Evolutionary conservation across 169 alveolate species (phyloP), one percentile per base, ranked within the genome.

Genomic region (Plasmodium coatneyi): DNA sequence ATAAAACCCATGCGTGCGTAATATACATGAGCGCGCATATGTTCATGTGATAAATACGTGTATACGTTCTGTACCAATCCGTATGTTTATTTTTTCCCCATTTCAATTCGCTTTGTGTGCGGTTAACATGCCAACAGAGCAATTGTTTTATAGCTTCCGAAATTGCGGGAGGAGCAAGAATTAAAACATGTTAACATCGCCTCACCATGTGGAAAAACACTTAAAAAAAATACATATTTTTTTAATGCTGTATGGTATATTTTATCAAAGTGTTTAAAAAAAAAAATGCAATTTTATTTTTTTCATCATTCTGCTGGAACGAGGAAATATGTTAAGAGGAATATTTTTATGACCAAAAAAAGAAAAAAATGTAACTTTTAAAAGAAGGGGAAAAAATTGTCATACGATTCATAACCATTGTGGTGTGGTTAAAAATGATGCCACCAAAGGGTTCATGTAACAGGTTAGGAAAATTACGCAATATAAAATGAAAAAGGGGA

Each of bases 81-180:
- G 46, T 79, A 41, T 79, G 46, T 79, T 79, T 41, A 19, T 66
- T 66, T 66, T n/a, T 66, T 22, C 36, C 76, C 32, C 36, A 9
- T 66, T 66, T 66, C 14, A 66, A 66, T 66, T 66, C 76, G 14
- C 3, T 79, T 43, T 79, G 84, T 79, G 84, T 79, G 71, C 70
- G 49, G 32, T 43, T 34, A 79, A 79, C 36, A 79, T 39, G 2
- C 30, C 14, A 79, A 41, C 14, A 79, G 43, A 28, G 84, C 70
- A 79, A 79, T 14, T 43, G 22, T 79, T 79, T 79, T 39, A 5
- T 41, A 14, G 34, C 56, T 79, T 43, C 41, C 34, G 39, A 41
- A 66, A 22, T 66, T 79, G 30, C 32, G 84, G 70, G 84, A n/a
- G 84, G 19, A 79, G 54, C 22, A 79, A 79, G 41, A 79, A 36